Percentiles rank a stretch among this genome's conserved stretches.
phyloP scores from a whole-genome alignment of 345 rosid species.

The Gossypium thurberi region DNA sequence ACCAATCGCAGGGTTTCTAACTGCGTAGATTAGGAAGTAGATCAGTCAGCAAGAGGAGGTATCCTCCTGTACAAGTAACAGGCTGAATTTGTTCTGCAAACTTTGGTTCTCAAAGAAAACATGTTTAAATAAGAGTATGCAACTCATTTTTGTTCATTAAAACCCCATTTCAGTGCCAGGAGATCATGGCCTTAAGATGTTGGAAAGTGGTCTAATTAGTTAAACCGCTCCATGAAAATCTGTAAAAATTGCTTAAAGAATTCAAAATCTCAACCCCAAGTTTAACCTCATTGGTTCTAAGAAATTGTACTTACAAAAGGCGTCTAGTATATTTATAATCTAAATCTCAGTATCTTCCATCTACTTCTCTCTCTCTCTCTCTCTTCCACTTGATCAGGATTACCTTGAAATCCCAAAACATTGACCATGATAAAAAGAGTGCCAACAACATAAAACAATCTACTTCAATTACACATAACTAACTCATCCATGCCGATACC shows the following conservation, averaged over 20 bases:
- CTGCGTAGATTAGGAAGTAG: conserved; percentile 28
- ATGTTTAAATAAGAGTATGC: too few relatives aligned
- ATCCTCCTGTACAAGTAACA: conserved; percentile 41
- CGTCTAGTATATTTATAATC: too few relatives aligned
- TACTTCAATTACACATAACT: background rate
- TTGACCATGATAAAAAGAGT: background rate
- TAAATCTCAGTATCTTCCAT: too few relatives aligned
- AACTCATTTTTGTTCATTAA: background rate
- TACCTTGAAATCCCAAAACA: background rate
- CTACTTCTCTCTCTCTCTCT: too few relatives aligned
- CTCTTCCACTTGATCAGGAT: too few relatives aligned
- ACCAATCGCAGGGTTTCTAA: conserved; percentile 23
- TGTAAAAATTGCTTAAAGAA: background rate
- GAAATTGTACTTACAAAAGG: too few relatives aligned
- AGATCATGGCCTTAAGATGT: background rate
- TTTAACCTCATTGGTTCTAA: too few relatives aligned
- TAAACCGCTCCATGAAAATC: too few relatives aligned
- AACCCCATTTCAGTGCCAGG: background rate
- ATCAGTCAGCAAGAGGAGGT: conserved; percentile 44
- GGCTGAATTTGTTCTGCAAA: conserved; percentile 50
- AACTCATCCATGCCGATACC: background rate
- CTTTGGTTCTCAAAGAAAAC: conserved; percentile 49
- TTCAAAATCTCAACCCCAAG: background rate
- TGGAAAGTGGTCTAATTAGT: too few relatives aligned
- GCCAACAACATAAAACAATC: background rate